Base-by-base conservation (phyloP, 345 rosid genomes). In the Kernera saxatilis region DNA sequence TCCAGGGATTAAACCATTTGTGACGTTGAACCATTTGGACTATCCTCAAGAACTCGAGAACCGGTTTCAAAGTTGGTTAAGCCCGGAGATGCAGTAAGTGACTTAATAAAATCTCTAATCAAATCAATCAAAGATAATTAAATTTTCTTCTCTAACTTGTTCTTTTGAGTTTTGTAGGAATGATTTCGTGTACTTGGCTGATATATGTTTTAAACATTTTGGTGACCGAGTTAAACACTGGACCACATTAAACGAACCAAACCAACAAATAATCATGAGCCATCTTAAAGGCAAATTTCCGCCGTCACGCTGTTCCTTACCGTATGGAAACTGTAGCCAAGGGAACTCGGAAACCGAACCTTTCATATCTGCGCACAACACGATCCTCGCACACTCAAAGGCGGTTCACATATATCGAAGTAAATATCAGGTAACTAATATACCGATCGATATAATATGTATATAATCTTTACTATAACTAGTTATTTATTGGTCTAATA, bases 31-130 rank as follows among this genome's bases (percentile, higher is more conserved):
- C 44, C 94, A 92, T 83, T 84, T 69, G 13, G 94, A 87, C 74
- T 72, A 82, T 46, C 98, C 98, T 64, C 88, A 87, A 78, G 94
- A 84, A 74, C 87, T 87, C 5, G 98, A 82, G 46, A 79, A 83
- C 41, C 80, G 86, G 79, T 92, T 87, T 62, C 82, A 85, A 73
- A 81, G 81, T 35, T 89, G 98, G 98, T 83, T 89, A 65, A 89
- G 88, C 72, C 84, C 83, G 3, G 69, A 78, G 63, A 67, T 83
- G 69, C 89, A 80, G 95, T 87, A 74, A 74, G 85, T 52, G 39
- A 4, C 37, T 54, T 30, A 4, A 43, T 3, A 21, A 8, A 74
- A 27, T 12, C 27, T 48, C 15, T 45, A 40, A 37, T 15, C 22
- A 30, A 43, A 52, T 25, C 52, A 51, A 9, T 27, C 32, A n/a